Evolutionary conservation across 768 basidiomycete species (phyloP).

Genomic region (Rhizopogon sp.): DNA sequence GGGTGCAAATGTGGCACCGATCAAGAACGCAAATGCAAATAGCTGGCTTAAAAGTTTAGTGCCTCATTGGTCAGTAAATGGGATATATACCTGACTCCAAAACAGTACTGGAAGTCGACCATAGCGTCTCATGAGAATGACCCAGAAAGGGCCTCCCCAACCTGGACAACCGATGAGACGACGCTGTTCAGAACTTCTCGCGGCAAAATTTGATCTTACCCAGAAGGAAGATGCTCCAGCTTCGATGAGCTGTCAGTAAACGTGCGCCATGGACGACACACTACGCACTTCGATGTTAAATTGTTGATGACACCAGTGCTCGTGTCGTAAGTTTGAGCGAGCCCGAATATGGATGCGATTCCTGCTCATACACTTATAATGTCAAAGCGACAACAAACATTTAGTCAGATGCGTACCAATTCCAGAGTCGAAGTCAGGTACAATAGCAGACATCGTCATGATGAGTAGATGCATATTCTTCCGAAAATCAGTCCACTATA

Average conservation of each 20-base stretch:
- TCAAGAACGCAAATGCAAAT: conserved; percentile 39
- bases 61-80: not conserved
- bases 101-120: conserved; percentile 26
- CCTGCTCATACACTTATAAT: conserved; percentile 21
- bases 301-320: conserved; percentile 45
- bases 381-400: conserved; percentile 1
- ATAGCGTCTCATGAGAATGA: conserved; percentile 27
- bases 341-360: conserved; percentile 46
- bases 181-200: not conserved
- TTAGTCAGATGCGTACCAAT: conserved; percentile 30
- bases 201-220: conserved; percentile 20
- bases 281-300: conserved; percentile 38
- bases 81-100: conserved; percentile 18
- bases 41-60: conserved; percentile 17
- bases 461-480: conserved; percentile 45
- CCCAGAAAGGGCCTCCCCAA: conserved; percentile 25
- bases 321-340: conserved; percentile 40
- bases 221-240: conserved; percentile 46
- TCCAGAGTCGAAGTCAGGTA: conserved; percentile 51
- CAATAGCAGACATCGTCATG: conserved; percentile 46
- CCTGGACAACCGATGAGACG: conserved; percentile 8
- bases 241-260: conserved; percentile 7
- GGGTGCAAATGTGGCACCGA: conserved; percentile 49
- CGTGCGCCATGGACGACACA: not conserved
- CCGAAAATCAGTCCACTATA: conserved; percentile 39